A percentile compares a stretch with the other conserved stretches of the same genome.
Conservation (phyloP, 371 early-diverging fungal species). For the Umbelopsis sp. region DNA sequence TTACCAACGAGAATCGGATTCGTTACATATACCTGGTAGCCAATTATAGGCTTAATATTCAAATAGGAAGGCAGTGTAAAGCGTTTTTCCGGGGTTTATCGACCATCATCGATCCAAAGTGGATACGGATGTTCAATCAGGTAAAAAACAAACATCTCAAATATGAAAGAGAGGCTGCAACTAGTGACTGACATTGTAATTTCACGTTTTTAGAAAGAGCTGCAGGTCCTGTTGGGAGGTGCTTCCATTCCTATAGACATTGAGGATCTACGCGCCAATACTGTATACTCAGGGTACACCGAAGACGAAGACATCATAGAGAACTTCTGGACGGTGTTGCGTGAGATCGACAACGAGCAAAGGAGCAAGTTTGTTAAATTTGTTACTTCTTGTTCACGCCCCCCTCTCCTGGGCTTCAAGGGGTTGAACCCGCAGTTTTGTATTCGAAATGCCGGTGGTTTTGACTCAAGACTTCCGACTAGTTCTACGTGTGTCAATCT, state of each 20-base stretch:
- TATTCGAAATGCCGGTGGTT: conserved; percentile 71
- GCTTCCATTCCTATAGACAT: conserved; percentile 77
- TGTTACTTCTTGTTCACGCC: conserved; percentile 90
- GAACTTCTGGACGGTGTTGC: conserved; percentile 85
- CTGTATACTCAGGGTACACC: conserved; percentile 82
- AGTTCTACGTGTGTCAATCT: conserved; percentile 94
- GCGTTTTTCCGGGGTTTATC: conserved; percentile 87
- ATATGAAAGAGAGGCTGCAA: no score
- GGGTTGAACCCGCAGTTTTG: conserved; percentile 80
- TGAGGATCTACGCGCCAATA: conserved; percentile 74
- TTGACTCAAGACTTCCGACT: conserved; percentile 72
- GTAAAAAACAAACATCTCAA: conserved; percentile 15
- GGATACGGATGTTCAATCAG: conserved; percentile 86
- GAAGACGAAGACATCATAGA: conserved; percentile 70
- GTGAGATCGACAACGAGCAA: conserved; percentile 65
- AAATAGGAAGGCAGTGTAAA: conserved; percentile 81
- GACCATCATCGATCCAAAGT: conserved; percentile 73
- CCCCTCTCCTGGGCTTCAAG: conserved; percentile 90
- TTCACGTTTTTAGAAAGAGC: conserved; percentile 61
- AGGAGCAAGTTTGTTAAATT: conserved; percentile 82
- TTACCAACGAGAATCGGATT: conserved; percentile 84
- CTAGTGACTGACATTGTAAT: no score
- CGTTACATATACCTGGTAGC: conserved; percentile 81
- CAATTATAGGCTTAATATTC: conserved; percentile 78
- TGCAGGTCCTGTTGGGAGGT: conserved; percentile 91